A percentile compares a stretch with the other conserved stretches of the same genome.
phyloP scores from a whole-genome alignment of 768 basidiomycete species.

The Lenzites betulinus region DNA sequence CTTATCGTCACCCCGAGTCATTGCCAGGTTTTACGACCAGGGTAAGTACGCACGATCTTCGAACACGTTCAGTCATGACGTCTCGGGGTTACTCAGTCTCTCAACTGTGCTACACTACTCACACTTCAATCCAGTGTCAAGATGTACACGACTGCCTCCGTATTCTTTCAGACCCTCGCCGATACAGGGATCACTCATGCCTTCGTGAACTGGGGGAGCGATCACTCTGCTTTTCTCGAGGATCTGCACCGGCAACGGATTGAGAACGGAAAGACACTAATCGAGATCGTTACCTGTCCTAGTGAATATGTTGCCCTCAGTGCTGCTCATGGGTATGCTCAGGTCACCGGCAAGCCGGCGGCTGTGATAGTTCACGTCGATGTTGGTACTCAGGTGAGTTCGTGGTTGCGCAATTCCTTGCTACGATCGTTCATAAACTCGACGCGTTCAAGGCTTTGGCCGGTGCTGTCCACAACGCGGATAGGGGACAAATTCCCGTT shows the following conservation, averaged over 20 bases:
- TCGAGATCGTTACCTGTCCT: slow-evolving; percentile 66
- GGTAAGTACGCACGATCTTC: too few species aligned
- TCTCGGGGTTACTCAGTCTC: neutral
- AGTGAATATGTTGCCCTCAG: slow-evolving; percentile 79
- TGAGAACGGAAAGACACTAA: slow-evolving; percentile 37
- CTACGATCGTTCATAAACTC: neutral
- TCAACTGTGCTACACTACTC: neutral
- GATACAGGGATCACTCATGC: slow-evolving; percentile 65
- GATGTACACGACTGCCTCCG: slow-evolving; percentile 57
- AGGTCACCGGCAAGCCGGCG: slow-evolving; percentile 64
- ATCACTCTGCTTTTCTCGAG: slow-evolving; percentile 72
- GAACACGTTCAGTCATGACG: neutral
- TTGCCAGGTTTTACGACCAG: too few species aligned
- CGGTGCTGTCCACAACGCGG: slow-evolving; percentile 73
- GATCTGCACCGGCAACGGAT: slow-evolving; percentile 61
- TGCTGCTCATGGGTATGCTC: slow-evolving; percentile 71
- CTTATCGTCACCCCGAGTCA: too few species aligned
- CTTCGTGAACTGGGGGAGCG: slow-evolving; percentile 78
- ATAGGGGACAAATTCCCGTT: slow-evolving; percentile 59
- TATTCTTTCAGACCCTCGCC: slow-evolving; percentile 57
- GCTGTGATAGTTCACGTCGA: slow-evolving; percentile 77
- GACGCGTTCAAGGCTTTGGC: slow-evolving; percentile 51
- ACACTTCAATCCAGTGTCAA: neutral
- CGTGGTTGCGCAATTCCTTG: too few species aligned
- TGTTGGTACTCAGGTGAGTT: slow-evolving; percentile 62